These are phyloP conservation scores for Miscanthus sacchariflorus DNA, from an alignment of 202 grass and related monocot genomes.

Conservation along the genomic window DNA sequence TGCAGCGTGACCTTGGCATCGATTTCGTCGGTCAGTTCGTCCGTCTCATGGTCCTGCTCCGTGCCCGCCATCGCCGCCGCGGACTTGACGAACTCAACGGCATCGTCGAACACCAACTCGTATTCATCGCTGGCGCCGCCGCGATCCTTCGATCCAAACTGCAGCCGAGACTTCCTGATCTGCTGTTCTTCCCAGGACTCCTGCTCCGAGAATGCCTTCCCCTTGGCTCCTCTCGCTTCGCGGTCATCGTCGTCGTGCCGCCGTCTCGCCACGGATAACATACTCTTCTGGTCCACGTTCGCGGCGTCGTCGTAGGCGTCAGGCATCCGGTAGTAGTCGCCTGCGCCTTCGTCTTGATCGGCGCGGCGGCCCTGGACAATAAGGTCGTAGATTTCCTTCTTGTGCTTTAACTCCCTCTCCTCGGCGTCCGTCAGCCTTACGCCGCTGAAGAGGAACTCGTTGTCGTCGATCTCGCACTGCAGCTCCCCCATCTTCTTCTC, in stretches of 20 bases:
- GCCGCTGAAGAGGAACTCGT: constrained; percentile 37
- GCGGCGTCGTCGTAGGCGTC: constrained; percentile 50
- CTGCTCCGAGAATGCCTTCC: constrained; percentile 27
- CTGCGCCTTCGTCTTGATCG: neutral
- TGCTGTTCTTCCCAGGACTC: constrained; percentile 59
- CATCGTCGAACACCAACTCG: constrained; percentile 38
- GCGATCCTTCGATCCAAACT: constrained; percentile 44
- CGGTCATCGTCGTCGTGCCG: constrained; percentile 17
- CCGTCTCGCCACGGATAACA: constrained; percentile 35
- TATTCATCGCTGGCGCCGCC: neutral
- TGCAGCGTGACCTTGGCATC: constrained; percentile 15
- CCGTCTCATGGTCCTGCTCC: constrained; percentile 22
- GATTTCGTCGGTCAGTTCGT: constrained; percentile 15
- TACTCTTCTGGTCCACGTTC: constrained; percentile 45
- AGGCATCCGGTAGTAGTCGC: constrained; percentile 50
- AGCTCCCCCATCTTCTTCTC: constrained; percentile 25
- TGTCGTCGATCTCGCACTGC: constrained; percentile 10
- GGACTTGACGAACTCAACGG: constrained; percentile 47
- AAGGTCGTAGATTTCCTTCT: constrained; percentile 29
- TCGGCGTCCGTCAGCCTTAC: constrained; percentile 39
- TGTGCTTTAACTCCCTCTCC: neutral
- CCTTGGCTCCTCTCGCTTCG: neutral
- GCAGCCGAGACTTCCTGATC: constrained; percentile 41
- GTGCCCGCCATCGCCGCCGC: neutral
- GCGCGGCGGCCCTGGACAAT: neutral